phyloP scores from a whole-genome alignment of 2,329 filamentous ascomycete genomes.

The Exophiala viscosa region DNA sequence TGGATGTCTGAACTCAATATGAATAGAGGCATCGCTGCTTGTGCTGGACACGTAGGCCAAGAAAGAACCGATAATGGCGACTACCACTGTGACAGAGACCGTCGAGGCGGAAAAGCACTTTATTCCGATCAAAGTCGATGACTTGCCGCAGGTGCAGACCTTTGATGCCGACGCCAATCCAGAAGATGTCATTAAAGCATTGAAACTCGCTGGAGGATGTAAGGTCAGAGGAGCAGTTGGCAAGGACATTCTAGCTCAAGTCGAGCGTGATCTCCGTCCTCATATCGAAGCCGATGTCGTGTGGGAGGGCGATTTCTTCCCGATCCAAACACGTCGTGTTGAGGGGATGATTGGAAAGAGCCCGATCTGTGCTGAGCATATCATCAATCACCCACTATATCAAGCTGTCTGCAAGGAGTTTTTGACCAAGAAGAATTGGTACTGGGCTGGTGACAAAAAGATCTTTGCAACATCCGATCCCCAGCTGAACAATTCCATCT shows the following conservation, averaged over 20 bases:
- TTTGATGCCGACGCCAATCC: conserved; percentile 5
- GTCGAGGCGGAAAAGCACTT: conserved; percentile 2
- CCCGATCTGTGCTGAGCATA: conserved; percentile 12
- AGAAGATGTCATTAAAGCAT: conserved; percentile 9
- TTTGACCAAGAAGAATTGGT: conserved; percentile 30
- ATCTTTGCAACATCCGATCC: conserved; percentile 31
- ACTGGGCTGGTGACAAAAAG: conserved; percentile 32
- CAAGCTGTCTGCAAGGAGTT: conserved; percentile 30
- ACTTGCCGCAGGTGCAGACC: conserved; percentile 10
- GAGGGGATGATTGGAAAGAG: conserved; percentile 13
- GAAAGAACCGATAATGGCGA: not conserved
- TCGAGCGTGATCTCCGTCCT: conserved; percentile 2
- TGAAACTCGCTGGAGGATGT: conserved; percentile 5
- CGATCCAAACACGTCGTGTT: conserved; percentile 19
- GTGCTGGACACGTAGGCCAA: too few relatives aligned
- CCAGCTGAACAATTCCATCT: conserved; percentile 24
- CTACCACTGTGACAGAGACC: conserved; percentile 3
- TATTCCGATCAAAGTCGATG: conserved; percentile 13
- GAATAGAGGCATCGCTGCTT: too few relatives aligned
- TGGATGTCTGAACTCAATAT: too few relatives aligned
- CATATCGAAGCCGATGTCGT: conserved; percentile 13
- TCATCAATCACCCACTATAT: conserved; percentile 31
- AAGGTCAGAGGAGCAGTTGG: not conserved
- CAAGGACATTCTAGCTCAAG: not conserved
- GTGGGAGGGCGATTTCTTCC: conserved; percentile 22